These are phyloP conservation scores for Parastagonospora avenae DNA, from an alignment of 2,329 filamentous ascomycete species.

Conservation along the genomic window DNA sequence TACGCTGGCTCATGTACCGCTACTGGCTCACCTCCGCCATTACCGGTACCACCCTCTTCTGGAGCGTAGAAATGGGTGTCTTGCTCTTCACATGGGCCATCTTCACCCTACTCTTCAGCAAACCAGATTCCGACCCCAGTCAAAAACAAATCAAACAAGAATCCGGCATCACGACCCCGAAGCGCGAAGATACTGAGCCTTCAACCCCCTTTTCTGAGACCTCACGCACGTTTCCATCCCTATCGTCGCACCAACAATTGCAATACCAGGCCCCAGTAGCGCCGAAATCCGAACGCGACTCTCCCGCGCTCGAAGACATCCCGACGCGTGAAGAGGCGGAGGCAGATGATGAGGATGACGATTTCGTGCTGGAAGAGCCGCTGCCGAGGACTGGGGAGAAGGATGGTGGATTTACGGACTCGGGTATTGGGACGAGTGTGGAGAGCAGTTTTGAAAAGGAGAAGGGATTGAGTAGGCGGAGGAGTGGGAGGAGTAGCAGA, in stretches of 20 bases:
- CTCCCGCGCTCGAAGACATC: constrained; percentile 1
- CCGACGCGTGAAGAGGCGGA: constrained; percentile 38
- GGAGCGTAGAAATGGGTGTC: constrained; percentile 73
- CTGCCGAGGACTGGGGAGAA: constrained; percentile 10
- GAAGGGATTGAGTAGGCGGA: constrained; percentile 16
- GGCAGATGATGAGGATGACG: constrained; percentile 52
- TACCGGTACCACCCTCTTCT: constrained; percentile 73
- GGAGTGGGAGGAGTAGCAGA: constrained; percentile 10
- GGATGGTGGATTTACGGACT: constrained; percentile 41
- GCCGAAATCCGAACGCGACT: neutral
- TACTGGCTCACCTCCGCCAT: constrained; percentile 73
- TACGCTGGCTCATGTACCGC: constrained; percentile 80
- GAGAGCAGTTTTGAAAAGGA: constrained; percentile 38
- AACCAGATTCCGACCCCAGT: neutral
- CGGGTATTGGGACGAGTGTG: constrained; percentile 56
- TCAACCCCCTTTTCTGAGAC: constrained; percentile 51
- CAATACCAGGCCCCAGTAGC: constrained; percentile 30
- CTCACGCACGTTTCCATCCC: constrained; percentile 55
- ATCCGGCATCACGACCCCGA: constrained; percentile 14
- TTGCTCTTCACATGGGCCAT: constrained; percentile 69
- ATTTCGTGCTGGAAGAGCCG: constrained; percentile 49
- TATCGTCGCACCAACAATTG: constrained; percentile 51
- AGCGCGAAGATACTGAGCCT: constrained; percentile 22
- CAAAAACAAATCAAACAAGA: constrained; percentile 10
- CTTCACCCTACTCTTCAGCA: constrained; percentile 51